Conservation (phyloP, 768 basidiomycete species). For the Amanita pallidorosea region DNA sequence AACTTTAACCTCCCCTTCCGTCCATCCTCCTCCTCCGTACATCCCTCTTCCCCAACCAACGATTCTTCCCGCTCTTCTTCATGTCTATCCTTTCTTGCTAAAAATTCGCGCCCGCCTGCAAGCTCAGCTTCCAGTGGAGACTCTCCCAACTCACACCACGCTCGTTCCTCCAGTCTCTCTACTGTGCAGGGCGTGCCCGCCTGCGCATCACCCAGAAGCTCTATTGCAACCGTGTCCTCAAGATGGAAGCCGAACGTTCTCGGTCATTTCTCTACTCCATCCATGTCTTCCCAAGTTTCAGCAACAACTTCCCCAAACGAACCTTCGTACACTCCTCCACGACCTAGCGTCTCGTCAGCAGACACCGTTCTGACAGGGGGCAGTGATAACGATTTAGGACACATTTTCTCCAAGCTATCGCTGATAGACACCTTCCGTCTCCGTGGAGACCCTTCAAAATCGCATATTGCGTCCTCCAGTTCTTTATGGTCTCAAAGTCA, state of each 20-base stretch:
- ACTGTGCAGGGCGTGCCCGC: conserved; percentile 21
- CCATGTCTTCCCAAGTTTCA: conserved; percentile 31
- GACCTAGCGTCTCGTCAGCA: conserved; percentile 53
- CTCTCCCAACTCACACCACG: conserved; percentile 25
- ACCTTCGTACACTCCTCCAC: conserved; percentile 29
- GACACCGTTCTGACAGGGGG: conserved; percentile 44
- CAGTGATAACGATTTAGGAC: conserved; percentile 35
- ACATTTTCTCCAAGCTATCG: conserved; percentile 26
- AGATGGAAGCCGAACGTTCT: conserved; percentile 59
- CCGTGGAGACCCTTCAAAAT: conserved; percentile 21
- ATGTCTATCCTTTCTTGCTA: conserved; percentile 34
- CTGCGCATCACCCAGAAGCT: conserved; percentile 8
- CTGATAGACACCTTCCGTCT: conserved; percentile 30
- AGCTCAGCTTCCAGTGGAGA: conserved; percentile 14
- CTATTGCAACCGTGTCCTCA: conserved; percentile 19
- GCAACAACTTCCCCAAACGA: conserved; percentile 24
- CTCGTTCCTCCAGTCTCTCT: conserved; percentile 39
- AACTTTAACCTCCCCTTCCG: conserved; percentile 35
- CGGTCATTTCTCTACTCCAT: conserved; percentile 43
- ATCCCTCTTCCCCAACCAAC: conserved; percentile 18
- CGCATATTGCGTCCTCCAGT: conserved; percentile 17
- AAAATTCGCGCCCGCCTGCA: conserved; percentile 20
- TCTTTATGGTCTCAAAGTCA: conserved; percentile 19
- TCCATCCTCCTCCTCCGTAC: conserved; percentile 25
- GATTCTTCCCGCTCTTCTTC: conserved; percentile 27